Conservation (phyloP, 148 eudicot genomes). For the Arbutus unedo region DNA sequence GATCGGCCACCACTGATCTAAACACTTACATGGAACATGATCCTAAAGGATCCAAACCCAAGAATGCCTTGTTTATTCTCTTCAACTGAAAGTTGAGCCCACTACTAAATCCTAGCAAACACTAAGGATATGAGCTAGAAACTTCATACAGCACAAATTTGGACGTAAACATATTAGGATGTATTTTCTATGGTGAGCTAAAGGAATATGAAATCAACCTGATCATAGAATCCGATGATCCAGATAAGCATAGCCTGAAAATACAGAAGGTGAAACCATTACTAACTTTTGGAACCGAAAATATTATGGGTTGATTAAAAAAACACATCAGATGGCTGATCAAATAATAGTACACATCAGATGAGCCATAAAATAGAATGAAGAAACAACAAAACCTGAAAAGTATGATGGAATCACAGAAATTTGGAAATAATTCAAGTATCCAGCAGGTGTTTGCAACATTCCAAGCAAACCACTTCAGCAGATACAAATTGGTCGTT, state of each 20-base stretch:
- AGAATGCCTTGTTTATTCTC: conserved; percentile 5
- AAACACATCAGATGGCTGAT: neutral
- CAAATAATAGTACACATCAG: neutral
- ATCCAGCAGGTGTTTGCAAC: neutral
- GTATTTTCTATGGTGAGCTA: neutral
- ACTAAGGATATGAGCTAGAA: neutral
- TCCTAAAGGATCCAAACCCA: neutral
- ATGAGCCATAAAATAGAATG: conserved; percentile 7
- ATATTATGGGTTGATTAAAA: neutral
- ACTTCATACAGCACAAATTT: neutral
- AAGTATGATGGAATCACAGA: neutral
- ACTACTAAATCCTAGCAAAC: conserved; percentile 6
- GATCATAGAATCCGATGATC: conserved; percentile 98
- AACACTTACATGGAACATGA: neutral
- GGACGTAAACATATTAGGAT: neutral
- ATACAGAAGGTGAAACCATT: conserved; percentile 15
- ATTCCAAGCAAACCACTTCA: neutral
- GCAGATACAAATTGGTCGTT: neutral
- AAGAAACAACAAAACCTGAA: neutral
- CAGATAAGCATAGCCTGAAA: conserved; percentile 93
- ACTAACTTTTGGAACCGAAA: conserved; percentile 9
- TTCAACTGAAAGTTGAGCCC: neutral
- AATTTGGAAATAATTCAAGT: neutral
- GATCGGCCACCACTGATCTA: neutral
- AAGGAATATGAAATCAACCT: conserved; percentile 42